Conservation (phyloP, 2,329 filamentous ascomycete species). For the Arthrocladium fulminans region DNA sequence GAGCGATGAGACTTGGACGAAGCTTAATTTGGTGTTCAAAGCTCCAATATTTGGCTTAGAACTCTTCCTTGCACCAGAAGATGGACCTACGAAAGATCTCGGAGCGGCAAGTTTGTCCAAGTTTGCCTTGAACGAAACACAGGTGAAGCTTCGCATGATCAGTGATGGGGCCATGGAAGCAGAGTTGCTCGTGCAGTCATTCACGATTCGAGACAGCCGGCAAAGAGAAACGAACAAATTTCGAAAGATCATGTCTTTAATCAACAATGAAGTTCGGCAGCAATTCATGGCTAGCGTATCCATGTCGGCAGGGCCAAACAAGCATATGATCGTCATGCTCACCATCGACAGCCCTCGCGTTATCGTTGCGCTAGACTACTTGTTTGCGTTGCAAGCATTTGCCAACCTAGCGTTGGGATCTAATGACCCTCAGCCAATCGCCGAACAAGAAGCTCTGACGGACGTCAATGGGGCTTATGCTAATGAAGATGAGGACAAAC, state of each 20-base stretch:
- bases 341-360: conserved; percentile 90
- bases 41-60: conserved; percentile 83
- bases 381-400: conserved; percentile 82
- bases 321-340: conserved; percentile 77
- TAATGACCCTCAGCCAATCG: conserved; percentile 47
- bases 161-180: conserved; percentile 86
- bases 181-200: conserved; percentile 85
- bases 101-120: conserved; percentile 77
- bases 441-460: conserved; percentile 15
- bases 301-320: conserved; percentile 75
- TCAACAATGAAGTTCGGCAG: conserved; percentile 82
- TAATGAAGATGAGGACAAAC: conserved; percentile 34
- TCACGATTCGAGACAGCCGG: conserved; percentile 91
- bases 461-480: conserved; percentile 47
- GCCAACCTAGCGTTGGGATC: conserved; percentile 57
- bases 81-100: conserved; percentile 68
- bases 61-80: conserved; percentile 66
- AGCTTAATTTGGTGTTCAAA: conserved; percentile 84
- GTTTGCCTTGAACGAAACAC: conserved; percentile 89
- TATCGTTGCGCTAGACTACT: conserved; percentile 91
- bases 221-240: conserved; percentile 87
- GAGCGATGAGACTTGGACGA: conserved; percentile 71
- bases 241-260: conserved; percentile 93
- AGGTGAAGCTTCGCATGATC: conserved; percentile 83
- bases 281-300: conserved; percentile 98